phyloP scores from a whole-genome alignment of 2,329 filamentous ascomycete genomes.

The Colletotrichum sp. region DNA sequence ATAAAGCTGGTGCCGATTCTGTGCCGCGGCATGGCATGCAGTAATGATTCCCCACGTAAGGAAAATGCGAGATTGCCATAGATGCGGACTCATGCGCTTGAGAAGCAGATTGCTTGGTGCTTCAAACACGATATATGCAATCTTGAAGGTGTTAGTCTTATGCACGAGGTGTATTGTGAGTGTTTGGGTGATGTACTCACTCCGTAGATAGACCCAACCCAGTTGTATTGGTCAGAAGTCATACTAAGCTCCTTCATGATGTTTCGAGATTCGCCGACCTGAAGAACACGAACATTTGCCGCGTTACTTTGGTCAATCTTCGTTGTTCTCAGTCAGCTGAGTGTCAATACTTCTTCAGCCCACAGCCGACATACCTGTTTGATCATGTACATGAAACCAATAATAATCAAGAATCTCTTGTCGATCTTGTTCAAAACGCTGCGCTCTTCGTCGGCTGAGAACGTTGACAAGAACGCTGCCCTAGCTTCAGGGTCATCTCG shows the following conservation, averaged over 20 bases:
- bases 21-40: constrained; percentile 41
- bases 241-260: constrained; percentile 24
- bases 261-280: constrained; percentile 41
- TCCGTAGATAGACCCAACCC: constrained; percentile 5
- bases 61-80: constrained; percentile 41
- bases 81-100: constrained; percentile 36
- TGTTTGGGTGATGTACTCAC: background rate
- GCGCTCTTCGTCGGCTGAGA: constrained; percentile 41
- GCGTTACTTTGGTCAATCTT: constrained; percentile 43
- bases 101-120: constrained; percentile 41
- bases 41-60: constrained; percentile 41
- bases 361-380: constrained; percentile 35
- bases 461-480: constrained; percentile 37
- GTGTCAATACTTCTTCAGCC: background rate
- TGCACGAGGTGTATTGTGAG: background rate
- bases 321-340: background rate
- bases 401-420: constrained; percentile 37
- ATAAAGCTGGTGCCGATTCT: constrained; percentile 40
- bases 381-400: constrained; percentile 45
- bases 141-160: constrained; percentile 23
- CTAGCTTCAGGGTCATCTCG: constrained; percentile 25
- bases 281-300: constrained; percentile 44
- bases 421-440: constrained; percentile 45
- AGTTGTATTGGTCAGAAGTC: constrained; percentile 11
- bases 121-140: constrained; percentile 44